Conservation (phyloP, 2,329 filamentous ascomycete genomes). For the Aaosphaeria pasadenensis region DNA sequence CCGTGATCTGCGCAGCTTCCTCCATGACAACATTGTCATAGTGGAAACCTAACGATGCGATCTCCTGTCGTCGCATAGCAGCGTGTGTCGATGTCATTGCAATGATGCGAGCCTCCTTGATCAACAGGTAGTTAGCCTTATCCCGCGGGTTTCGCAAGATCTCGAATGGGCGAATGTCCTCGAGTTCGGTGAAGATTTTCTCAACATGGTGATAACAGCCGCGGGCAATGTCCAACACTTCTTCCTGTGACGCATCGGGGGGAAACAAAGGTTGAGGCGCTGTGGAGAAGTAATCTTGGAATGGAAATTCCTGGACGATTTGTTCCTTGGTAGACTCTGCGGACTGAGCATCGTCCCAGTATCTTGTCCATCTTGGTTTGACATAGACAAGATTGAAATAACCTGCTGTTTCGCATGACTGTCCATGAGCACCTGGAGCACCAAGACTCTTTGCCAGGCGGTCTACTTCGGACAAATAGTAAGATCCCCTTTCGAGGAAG, state of each 20-base stretch:
- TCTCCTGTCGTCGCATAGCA: slow-evolving; percentile 88
- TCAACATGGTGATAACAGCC: slow-evolving; percentile 87
- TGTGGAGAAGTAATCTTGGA: slow-evolving; percentile 81
- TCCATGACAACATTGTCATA: slow-evolving; percentile 99
- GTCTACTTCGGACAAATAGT: slow-evolving; percentile 78
- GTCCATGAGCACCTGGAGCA: slow-evolving; percentile 90
- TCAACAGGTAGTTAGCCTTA: slow-evolving; percentile 92
- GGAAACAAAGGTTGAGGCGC: slow-evolving; percentile 85
- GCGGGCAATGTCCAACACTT: slow-evolving; percentile 70
- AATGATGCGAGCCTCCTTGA: slow-evolving; percentile 94
- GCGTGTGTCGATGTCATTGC: slow-evolving; percentile 99
- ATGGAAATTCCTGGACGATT: slow-evolving; percentile 76
- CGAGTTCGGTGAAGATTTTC: slow-evolving; percentile 87
- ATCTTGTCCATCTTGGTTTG: slow-evolving; percentile 82
- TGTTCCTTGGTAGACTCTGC: slow-evolving; percentile 57
- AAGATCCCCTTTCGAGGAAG: slow-evolving; percentile 82
- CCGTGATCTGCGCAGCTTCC: slow-evolving; percentile 95
- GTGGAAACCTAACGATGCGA: slow-evolving; percentile 86
- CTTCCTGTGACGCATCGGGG: slow-evolving; percentile 59
- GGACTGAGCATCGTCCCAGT: slow-evolving; percentile 63
- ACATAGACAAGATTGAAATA: slow-evolving; percentile 96
- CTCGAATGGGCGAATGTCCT: slow-evolving; percentile 93
- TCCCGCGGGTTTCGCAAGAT: slow-evolving; percentile 84
- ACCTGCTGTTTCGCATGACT: slow-evolving; percentile 91
- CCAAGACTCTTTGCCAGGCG: slow-evolving; percentile 80